These are phyloP conservation scores for Hura crepitans DNA, from an alignment of 441 rosid genomes.

Conservation along the genomic window DNA sequence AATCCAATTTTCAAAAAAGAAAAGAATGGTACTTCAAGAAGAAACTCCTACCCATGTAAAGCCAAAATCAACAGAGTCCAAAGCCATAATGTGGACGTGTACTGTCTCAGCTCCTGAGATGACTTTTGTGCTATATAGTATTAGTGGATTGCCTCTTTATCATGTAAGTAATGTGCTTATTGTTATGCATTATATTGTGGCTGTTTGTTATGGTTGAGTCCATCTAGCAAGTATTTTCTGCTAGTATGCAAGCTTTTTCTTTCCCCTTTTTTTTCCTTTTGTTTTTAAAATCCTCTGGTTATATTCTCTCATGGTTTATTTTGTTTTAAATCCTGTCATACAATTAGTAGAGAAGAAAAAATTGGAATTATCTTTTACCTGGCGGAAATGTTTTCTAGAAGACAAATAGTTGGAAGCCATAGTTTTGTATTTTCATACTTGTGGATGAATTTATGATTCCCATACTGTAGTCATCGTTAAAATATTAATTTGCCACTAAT, in stretches of 20 bases:
- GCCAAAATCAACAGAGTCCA: conserved; percentile 49
- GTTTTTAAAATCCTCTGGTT: neutral
- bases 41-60: conserved; percentile 40
- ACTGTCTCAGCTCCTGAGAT: conserved; percentile 98
- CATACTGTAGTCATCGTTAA: neutral
- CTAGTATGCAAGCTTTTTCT: conserved; percentile 13
- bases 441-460: conserved; percentile 3
- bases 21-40: conserved; percentile 63
- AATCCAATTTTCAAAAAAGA: conserved; percentile 62
- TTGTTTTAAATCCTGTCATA: neutral
- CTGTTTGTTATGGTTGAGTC: conserved; percentile 12
- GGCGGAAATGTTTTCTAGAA: neutral
- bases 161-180: conserved; percentile 60
- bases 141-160: conserved; percentile 61
- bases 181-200: neutral
- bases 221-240: conserved; percentile 17
- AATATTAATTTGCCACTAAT: neutral
- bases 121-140: conserved; percentile 65
- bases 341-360: neutral
- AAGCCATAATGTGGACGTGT: conserved; percentile 87
- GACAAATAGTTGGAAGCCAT: neutral
- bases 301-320: neutral
- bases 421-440: neutral
- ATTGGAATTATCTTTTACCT: neutral
- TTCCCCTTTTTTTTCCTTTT: neutral